Base-by-base conservation (phyloP, 352 stramenopile genomes). In the Globisporangium polare region DNA sequence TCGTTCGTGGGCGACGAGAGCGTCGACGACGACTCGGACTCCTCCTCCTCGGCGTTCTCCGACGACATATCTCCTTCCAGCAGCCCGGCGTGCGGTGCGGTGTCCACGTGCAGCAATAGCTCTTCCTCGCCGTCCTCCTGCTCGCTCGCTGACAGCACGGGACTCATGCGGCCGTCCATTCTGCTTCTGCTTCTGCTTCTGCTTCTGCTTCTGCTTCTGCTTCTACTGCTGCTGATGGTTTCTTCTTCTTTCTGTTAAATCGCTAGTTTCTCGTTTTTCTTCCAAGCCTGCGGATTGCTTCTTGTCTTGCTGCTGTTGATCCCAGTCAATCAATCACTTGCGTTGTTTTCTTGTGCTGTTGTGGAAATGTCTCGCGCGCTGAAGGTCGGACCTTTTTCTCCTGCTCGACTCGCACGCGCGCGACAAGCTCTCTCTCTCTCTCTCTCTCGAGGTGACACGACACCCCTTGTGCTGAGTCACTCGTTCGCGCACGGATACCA, bases 1-100 rank as follows among this genome's bases (percentile, higher is more conserved):
- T 55, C 60, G 46, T 66, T 66, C 10, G 60, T 61, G 3, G 53
- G 43, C 2, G 52, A 60, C 31, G 42, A 60, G 33, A 46, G 31
- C n/a, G 43, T 37, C 20, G 18, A 39, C 42, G 29, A 55, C 22
- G 42, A 50, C 24, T 24, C 26, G 5, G 47, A 53, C 17, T 5
- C 26, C 13, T n/a, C 26, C 13, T n/a, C 33, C 27, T 12, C 18
- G 18, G 49, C 49, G 13, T 55, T 55, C 27, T 55, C 49, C n/a
- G 47, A 54, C 26, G 33, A 27, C 49, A 55, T 55, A 8, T 45
- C 29, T 33, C 29, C 26, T 22, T 61, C 60, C 24, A 61, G 26
- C 4, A 33, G 29, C 29, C 8, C 29, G 29, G 35, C 41, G 9
- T 15, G 35, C 5, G 13, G 13, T 41, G 20, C 20, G 26, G n/a